A percentile compares a stretch with the other conserved stretches of the same genome.
Conservation (phyloP, 108 stramenopile genomes). For the Cyclotella cryptica region DNA sequence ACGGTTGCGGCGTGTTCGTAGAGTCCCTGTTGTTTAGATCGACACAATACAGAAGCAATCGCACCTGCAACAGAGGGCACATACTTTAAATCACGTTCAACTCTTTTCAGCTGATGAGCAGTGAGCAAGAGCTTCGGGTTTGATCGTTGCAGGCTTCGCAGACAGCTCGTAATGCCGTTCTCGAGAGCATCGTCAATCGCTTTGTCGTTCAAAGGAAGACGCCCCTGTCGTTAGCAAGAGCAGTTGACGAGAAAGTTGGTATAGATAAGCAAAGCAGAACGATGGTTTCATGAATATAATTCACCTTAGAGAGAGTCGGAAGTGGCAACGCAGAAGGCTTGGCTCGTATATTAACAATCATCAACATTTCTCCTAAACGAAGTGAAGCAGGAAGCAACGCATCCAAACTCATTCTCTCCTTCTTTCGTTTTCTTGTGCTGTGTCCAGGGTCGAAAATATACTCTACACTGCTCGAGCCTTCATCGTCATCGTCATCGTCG, state of each 20-base stretch:
- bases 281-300: not conserved
- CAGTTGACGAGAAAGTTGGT: not conserved
- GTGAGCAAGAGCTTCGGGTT: slow-evolving; percentile 79
- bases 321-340: slow-evolving; percentile 77
- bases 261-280: slow-evolving; percentile 3
- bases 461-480: slow-evolving; percentile 19
- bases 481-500: slow-evolving; percentile 9
- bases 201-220: slow-evolving; percentile 78
- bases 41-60: slow-evolving; percentile 61
- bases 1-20: slow-evolving; percentile 22
- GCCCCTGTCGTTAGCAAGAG: slow-evolving; percentile 46
- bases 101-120: slow-evolving; percentile 62
- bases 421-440: slow-evolving; percentile 31
- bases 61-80: slow-evolving; percentile 70
- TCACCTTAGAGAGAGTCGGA: slow-evolving; percentile 83
- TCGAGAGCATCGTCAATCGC: slow-evolving; percentile 75
- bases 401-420: not conserved
- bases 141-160: slow-evolving; percentile 71
- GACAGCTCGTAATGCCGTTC: slow-evolving; percentile 64
- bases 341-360: slow-evolving; percentile 77
- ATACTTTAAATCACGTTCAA: slow-evolving; percentile 77
- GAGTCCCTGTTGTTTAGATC: slow-evolving; percentile 32
- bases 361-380: slow-evolving; percentile 73
- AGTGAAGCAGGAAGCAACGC: slow-evolving; percentile 66
- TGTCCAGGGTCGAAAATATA: slow-evolving; percentile 37